Evolutionary conservation across 1,284 basidiomycete species (phyloP), one percentile per base, ranked within the genome.

Genomic region (Ustilago cynodontis): DNA sequence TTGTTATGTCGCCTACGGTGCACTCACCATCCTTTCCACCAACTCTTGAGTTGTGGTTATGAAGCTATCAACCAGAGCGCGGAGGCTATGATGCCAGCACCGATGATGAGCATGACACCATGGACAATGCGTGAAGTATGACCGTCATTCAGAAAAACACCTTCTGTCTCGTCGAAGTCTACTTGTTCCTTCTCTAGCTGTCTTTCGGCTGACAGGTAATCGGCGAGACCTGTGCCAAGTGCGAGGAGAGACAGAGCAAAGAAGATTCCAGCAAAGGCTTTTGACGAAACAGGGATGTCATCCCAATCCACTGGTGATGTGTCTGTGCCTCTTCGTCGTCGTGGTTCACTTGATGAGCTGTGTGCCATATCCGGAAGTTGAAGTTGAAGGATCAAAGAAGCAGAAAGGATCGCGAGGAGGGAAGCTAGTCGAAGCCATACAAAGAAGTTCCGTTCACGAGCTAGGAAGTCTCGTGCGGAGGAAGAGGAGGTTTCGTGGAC

Each of bases 121-220:
- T 71, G 73, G 1, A 71, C 69, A 10, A 63, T 37, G 2, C 33
- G n/a, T 5, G 41, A 26, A 1, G 73, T 76, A 41, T 71, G 73
- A 7, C 49, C 72, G 29, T 75, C 68, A 51, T 76, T 76, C 18
- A 71, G 37, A 45, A 71, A 76, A 7, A 66, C 59, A 20, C 72
- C 72, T 56, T 75, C 72, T 28, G 67, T 75, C 11, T 75, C 72
- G 49, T 75, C 72, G 33, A 75, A 75, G 18, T 75, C 68, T 3
- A 75, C 72, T 52, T 70, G 62, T 55, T 75, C 72, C 61, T 63
- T 63, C 24, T 75, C 72, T 1, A 76, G 35, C 29, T 71, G 50
- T 9, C 65, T 55, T 35, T 71, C 65, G 0, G 73, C 73, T 0
- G 35, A 39, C 4, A 76, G 24, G 18, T 76, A 76, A 26, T 76